Evolutionary conservation across 495 filamentous ascomycete species (phyloP).

Genomic region (Penicillium longicatenatum): DNA sequence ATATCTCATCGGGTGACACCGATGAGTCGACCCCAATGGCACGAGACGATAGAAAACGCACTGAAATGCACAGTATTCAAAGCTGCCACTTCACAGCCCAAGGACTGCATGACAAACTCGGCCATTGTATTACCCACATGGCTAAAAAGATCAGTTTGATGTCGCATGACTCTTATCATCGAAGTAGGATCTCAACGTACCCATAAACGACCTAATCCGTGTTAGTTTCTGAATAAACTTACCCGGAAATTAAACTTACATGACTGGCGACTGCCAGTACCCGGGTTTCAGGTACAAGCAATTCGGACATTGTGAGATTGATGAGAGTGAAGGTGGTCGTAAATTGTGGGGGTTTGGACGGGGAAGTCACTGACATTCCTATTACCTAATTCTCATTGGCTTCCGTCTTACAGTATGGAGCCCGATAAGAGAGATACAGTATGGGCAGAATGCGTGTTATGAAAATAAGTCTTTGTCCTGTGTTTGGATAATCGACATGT

Average conservation of each 20-base stretch:
- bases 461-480: no score
- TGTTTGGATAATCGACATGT: neutral
- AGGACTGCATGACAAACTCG: slow-evolving; percentile 84
- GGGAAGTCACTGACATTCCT: slow-evolving; percentile 11
- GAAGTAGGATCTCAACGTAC: slow-evolving; percentile 47
- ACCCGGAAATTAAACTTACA: slow-evolving; percentile 60
- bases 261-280: slow-evolving; percentile 96
- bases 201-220: slow-evolving; percentile 71
- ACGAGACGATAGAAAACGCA: slow-evolving; percentile 37
- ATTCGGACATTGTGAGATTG: slow-evolving; percentile 33
- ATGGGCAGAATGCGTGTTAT: no score
- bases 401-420: neutral
- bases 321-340: slow-evolving; percentile 7
- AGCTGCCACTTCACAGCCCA: slow-evolving; percentile 90
- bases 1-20: neutral
- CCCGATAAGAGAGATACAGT: neutral
- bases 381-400: slow-evolving; percentile 30
- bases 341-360: slow-evolving; percentile 10
- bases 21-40: slow-evolving; percentile 4
- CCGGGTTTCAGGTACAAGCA: slow-evolving; percentile 73
- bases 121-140: slow-evolving; percentile 98
- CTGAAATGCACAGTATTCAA: slow-evolving; percentile 97
- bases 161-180: slow-evolving; percentile 15
- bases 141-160: slow-evolving; percentile 49
- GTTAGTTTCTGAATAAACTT: slow-evolving; percentile 16